A percentile compares a stretch with the other conserved stretches of the same genome.
phyloP scores from a whole-genome alignment of 164 flowering plant genomes.

The Aristolochia californica region DNA sequence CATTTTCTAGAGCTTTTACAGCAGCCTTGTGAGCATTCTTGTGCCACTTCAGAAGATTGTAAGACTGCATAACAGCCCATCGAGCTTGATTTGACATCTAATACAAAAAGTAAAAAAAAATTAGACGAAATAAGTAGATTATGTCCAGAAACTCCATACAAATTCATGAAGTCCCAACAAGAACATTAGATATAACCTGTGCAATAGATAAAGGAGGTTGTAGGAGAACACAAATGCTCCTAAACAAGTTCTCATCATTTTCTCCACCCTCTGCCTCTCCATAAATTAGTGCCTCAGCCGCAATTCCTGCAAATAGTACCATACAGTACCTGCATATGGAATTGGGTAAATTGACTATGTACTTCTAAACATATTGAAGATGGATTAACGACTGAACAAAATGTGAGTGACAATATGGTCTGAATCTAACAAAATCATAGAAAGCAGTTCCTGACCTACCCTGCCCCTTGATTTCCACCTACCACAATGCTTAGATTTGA shows the following conservation, averaged over 20 bases:
- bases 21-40: conserved; percentile 70
- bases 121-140: background rate
- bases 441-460: too few species aligned
- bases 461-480: conserved; percentile 1
- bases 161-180: background rate
- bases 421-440: too few species aligned
- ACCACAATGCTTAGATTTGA: background rate
- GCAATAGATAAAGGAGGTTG: conserved; percentile 72
- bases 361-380: too few species aligned
- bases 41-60: conserved; percentile 91
- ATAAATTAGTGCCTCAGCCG: conserved; percentile 93
- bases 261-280: conserved; percentile 99
- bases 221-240: conserved; percentile 65
- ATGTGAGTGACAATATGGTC: too few species aligned
- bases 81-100: conserved; percentile 98
- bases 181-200: conserved; percentile 37
- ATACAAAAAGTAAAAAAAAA: background rate
- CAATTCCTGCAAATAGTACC: conserved; percentile 98
- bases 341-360: background rate
- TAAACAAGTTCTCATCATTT: conserved; percentile 87
- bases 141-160: background rate
- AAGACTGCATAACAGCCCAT: conserved; percentile 90
- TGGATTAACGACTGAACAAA: too few species aligned
- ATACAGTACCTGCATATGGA: conserved; percentile 64
- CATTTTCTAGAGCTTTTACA: conserved; percentile 72